phyloP scores from a whole-genome alignment of 129 eudicot genomes.

The Flaveria robusta region DNA sequence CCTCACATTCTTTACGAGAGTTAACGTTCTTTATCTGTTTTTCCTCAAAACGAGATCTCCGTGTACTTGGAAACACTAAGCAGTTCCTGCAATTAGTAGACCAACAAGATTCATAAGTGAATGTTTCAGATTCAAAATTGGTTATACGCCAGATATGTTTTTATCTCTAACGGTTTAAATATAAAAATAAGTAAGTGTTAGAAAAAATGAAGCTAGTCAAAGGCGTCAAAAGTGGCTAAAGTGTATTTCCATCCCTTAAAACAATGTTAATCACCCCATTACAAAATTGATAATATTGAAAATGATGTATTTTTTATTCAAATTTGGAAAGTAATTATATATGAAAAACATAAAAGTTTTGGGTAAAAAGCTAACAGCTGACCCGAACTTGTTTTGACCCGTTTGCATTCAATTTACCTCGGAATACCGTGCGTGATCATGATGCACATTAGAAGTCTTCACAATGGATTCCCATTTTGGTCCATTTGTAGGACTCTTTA shows the following conservation, averaged over 20 bases:
- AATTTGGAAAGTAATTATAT: neutral
- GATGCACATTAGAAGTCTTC: constrained; percentile 62
- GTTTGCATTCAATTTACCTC: constrained; percentile 49
- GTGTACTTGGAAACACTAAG: constrained; percentile 43
- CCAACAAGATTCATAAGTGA: neutral
- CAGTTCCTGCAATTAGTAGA: constrained; percentile 39
- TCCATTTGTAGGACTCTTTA: constrained; percentile 35
- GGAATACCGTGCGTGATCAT: constrained; percentile 67
- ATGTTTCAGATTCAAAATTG: neutral
- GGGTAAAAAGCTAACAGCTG: neutral
- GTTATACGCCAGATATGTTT: neutral
- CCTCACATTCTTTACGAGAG: constrained; percentile 34
- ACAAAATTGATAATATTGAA: neutral
- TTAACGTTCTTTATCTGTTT: constrained; percentile 22
- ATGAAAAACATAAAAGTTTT: too few species aligned
- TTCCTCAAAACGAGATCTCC: constrained; percentile 38
- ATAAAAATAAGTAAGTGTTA: neutral
- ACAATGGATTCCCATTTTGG: constrained; percentile 90
- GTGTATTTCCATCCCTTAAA: neutral
- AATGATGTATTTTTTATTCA: neutral
- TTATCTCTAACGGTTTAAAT: neutral
- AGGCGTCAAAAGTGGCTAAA: neutral
- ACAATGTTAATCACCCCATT: neutral
- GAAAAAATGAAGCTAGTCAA: neutral
- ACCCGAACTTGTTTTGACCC: neutral